phyloP scores from a whole-genome alignment of 306 rosid species.

The Prunus armeniaca region DNA sequence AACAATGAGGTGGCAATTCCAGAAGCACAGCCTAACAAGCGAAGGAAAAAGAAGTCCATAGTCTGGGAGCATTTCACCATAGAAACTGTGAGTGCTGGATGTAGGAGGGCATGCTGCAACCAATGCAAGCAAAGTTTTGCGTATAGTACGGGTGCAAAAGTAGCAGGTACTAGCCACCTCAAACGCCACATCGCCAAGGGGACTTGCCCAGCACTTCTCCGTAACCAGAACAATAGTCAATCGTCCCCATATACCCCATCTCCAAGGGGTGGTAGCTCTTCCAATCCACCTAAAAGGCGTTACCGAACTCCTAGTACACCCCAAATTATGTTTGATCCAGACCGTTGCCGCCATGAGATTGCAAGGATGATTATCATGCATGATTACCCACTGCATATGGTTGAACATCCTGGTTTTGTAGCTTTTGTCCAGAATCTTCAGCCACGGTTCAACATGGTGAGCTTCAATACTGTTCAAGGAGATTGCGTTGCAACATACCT shows the following conservation, averaged over 20 bases:
- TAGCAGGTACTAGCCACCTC: constrained; percentile 96
- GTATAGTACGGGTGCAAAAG: constrained; percentile 92
- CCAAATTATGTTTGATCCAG: constrained; percentile 65
- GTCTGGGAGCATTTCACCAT: constrained; percentile 98
- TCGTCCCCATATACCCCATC: constrained; percentile 58
- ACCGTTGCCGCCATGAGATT: constrained; percentile 85
- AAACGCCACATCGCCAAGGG: constrained; percentile 97
- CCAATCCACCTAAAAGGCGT: constrained; percentile 67
- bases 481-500: constrained; percentile 92
- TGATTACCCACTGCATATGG: constrained; percentile 95
- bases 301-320: constrained; percentile 66
- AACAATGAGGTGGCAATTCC: constrained; percentile 44
- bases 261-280: constrained; percentile 38
- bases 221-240: constrained; percentile 64
- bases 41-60: constrained; percentile 83
- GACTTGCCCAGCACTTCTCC: constrained; percentile 70
- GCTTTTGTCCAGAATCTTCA: constrained; percentile 85
- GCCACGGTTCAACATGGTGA: constrained; percentile 86
- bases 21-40: constrained; percentile 75
- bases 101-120: constrained; percentile 92
- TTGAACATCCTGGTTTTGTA: constrained; percentile 89
- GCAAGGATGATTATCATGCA: constrained; percentile 98
- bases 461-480: constrained; percentile 91
- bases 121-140: constrained; percentile 96
- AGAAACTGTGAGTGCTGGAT: constrained; percentile 73